Base-by-base conservation (phyloP, 169 alveolate genomes). In the Plasmodium knowlesi region DNA sequence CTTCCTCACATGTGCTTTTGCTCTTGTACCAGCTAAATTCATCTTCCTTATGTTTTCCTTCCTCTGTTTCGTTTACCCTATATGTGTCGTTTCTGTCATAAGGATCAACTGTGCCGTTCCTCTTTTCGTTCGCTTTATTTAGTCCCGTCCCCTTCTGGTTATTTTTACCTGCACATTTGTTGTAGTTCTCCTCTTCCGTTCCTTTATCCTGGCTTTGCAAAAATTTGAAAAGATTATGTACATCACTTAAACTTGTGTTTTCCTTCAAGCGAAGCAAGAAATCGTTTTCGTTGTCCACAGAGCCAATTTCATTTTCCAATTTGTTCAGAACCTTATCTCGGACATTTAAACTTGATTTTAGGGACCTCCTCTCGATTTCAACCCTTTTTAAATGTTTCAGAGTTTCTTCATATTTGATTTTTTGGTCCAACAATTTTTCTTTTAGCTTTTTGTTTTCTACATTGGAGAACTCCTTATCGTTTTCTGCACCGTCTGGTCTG, bases 331-430 rank as follows among this genome's bases (percentile, higher is more conserved):
- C 95, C 50, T 82, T 91, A 91, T 91, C 92, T 43, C 95, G 30
- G 8, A 82, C 95, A 57, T 70, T 50, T 34, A 91, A 72, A 91
- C 72, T 82, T 43, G 84, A 57, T 72, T 91, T 91, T 81, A 91
- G 25, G n/a, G 83, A 72, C 41, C 95, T 91, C 67, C 83, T 91
- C 46, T 91, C 95, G 2, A 12, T 28, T 91, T 91, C 95, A 28
- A 82, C 84, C 74, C 74, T 91, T 70, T 91, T 91, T 53, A 91
- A 71, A 82, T 91, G 95, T 70, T 91, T 91, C 53, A 91, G 22
- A 8, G 95, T 82, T 91, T 91, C 95, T 71, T 91, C 85, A 70
- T 91, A 91, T 81, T 91, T 91, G n/a, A 70, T 80, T 82, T 91
- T 91, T 82, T 91, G 91, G 41, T 91, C 86, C 82, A 89, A 37